phyloP scores from a whole-genome alignment of 2,329 filamentous ascomycete species.

The Helminthosporium solani region DNA sequence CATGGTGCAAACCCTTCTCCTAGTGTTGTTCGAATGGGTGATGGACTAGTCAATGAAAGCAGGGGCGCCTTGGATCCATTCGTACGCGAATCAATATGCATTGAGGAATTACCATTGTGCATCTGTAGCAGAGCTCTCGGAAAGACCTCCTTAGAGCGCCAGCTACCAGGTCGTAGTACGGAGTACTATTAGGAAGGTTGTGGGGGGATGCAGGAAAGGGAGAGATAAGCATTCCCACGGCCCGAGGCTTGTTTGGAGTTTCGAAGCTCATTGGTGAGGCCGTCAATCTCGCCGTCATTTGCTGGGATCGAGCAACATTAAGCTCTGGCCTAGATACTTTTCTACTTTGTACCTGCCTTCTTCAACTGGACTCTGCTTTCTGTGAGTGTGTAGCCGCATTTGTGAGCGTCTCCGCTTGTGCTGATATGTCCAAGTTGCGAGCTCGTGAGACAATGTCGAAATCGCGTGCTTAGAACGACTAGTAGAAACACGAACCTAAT shows the following conservation, averaged over 20 bases:
- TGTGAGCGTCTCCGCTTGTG: too few species aligned
- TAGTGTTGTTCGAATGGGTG: not conserved
- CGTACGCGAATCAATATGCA: not conserved
- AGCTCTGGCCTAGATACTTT: not conserved
- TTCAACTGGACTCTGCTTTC: not conserved
- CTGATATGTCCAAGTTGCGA: too few species aligned
- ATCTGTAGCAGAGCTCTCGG: not conserved
- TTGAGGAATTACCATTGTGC: not conserved
- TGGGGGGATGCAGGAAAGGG: not conserved
- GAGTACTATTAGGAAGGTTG: too few species aligned
- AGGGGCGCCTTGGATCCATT: not conserved
- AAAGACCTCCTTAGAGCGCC: not conserved
- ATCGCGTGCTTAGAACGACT: too few species aligned
- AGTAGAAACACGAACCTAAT: too few species aligned
- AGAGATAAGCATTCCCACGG: not conserved
- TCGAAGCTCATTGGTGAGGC: conserved; percentile 1
- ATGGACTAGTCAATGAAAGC: not conserved
- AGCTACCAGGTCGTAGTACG: conserved; percentile 3
- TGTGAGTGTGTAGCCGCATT: too few species aligned
- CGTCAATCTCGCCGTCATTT: not conserved
- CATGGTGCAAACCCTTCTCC: not conserved
- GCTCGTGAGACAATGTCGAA: too few species aligned
- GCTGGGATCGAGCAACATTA: not conserved
- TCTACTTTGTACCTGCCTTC: not conserved
- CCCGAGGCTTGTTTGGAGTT: not conserved